phyloP scores from a whole-genome alignment of 2,329 filamentous ascomycete genomes.

The Exophiala sideris region DNA sequence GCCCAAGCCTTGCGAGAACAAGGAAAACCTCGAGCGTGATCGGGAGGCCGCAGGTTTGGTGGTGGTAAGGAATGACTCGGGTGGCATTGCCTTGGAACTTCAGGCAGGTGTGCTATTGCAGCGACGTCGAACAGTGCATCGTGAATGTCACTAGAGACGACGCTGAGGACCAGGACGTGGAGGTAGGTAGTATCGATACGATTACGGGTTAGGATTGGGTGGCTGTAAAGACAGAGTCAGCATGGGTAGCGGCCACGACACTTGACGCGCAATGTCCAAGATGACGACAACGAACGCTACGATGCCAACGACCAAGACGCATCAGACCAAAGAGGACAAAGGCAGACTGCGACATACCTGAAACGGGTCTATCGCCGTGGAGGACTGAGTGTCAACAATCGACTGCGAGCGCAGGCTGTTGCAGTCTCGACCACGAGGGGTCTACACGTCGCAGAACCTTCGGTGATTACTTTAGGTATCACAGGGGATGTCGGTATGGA shows the following conservation, averaged over 20 bases:
- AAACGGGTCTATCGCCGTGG: too few species aligned
- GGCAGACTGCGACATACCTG: too few species aligned
- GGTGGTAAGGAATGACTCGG: conserved; percentile 37
- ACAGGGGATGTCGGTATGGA: too few species aligned
- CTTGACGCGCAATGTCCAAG: neutral
- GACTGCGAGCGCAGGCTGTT: too few species aligned
- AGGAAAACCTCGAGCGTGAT: conserved; percentile 48
- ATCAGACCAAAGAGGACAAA: too few species aligned
- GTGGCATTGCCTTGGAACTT: conserved; percentile 26
- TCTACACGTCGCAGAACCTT: too few species aligned
- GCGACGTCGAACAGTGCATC: conserved; percentile 13
- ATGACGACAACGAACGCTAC: neutral
- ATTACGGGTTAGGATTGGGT: too few species aligned
- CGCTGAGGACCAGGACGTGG: neutral
- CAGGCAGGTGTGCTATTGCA: conserved; percentile 22
- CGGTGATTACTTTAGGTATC: too few species aligned
- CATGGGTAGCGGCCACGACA: neutral
- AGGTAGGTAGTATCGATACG: neutral
- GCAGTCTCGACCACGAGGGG: too few species aligned
- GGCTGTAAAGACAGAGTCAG: neutral
- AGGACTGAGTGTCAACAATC: too few species aligned
- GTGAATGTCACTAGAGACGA: neutral
- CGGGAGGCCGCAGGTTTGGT: conserved; percentile 40
- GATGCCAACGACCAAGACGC: neutral
- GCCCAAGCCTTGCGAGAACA: conserved; percentile 55